Conservation (phyloP, 2,329 filamentous ascomycete species). For the Trichoderma harzianum region DNA sequence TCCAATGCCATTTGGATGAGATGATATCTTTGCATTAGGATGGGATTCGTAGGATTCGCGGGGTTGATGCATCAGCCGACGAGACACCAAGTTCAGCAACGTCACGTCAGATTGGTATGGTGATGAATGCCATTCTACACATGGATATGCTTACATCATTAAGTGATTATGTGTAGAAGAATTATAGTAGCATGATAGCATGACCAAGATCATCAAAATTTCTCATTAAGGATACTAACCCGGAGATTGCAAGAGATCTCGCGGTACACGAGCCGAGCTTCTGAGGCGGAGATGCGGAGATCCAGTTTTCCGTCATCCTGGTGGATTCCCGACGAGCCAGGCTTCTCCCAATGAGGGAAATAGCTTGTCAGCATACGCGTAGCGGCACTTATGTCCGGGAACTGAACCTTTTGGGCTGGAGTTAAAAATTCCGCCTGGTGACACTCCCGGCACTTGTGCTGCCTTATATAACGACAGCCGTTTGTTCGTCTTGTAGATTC, state of each 20-base stretch:
- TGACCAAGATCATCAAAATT: not conserved
- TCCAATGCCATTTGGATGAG: not conserved
- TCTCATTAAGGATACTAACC: not conserved
- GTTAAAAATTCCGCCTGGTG: not conserved
- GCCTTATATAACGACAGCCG: not conserved
- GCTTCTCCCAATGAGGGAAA: not conserved
- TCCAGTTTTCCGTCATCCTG: not conserved
- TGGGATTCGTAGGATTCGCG: not conserved
- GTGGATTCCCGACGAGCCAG: not conserved
- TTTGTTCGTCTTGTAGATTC: not conserved
- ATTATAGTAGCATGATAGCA: not conserved
- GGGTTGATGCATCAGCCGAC: not conserved
- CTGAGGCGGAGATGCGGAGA: constrained; percentile 10
- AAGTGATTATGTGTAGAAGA: not conserved
- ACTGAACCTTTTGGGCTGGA: not conserved
- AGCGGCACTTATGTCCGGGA: not conserved
- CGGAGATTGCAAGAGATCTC: not conserved
- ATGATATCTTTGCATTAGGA: not conserved
- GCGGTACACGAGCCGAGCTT: not conserved
- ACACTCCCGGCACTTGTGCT: not conserved
- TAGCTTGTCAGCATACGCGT: constrained; percentile 5
- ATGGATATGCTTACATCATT: not conserved
- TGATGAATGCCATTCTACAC: not conserved
- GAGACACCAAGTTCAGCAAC: not conserved
- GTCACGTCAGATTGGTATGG: not conserved